Evolutionary conservation across 2,329 filamentous ascomycete species (phyloP), one percentile per base, ranked within the genome.

Genomic region (Graphium sp.): DNA sequence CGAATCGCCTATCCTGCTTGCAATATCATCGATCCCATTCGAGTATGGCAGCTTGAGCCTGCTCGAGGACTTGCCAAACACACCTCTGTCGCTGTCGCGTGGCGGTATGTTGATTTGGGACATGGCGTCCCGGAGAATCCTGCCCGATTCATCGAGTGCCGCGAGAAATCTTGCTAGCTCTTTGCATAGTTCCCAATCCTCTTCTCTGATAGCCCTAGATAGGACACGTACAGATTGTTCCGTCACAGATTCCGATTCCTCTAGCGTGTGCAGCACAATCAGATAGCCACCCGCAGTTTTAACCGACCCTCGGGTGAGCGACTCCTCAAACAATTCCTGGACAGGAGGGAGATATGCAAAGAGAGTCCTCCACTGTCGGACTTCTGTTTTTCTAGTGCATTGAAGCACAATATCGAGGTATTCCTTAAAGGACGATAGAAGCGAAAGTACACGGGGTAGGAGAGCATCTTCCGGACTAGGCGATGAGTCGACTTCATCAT

Each of bases 231-330:
- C 78, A 13, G 84, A 74, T 45, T 87, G 78, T 41, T 81, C 74
- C 10, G 73, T 75, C 13, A 74, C 77, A 2, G 73, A 62, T 8
- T 63, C 67, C 23, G 79, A 50, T 46, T 81, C 75, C 37, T 78
- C 71, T 33, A 79, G 63, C 0, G 84, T 91, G 46, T 98, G 87
- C 20, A 98, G 60, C 20, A 98, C 81, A 12, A 98, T 70, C n/a
- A 98, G 64, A 49, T 95, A 98, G 1, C 91, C 89, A 7, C 85
- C 87, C 2, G 89, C 91, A 5, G 89, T 98, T 52, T 95, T 95
- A 28, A 98, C 59, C 4, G 77, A 81, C 4, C 82, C 84, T 32
- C 81, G 71, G 38, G 78, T 73, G 7, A 98, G 57, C 5, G 84
- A 87, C 48, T 93, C 82, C 48, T 98, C 87, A 41, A 98, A 98